Conservation (phyloP, 2,329 filamentous ascomycete genomes). For the Ophiostoma himal-ulmi region DNA sequence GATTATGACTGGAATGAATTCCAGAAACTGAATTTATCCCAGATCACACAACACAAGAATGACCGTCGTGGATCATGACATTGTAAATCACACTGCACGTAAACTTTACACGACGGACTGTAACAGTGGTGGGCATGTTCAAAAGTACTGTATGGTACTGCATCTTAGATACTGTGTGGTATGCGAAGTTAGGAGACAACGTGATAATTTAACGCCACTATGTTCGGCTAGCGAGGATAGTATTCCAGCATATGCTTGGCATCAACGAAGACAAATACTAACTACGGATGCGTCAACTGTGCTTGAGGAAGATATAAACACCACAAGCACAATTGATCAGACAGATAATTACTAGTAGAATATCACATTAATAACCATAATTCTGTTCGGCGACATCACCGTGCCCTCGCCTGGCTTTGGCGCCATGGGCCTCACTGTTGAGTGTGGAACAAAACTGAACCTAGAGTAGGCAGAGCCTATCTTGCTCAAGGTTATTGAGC, state of each 20-base stretch:
- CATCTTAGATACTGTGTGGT: not conserved
- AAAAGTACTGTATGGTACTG: not conserved
- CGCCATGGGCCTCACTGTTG: conserved; percentile 39
- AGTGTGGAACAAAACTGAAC: conserved; percentile 12
- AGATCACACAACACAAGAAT: not conserved
- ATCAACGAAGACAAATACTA: not conserved
- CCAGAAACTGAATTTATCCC: not conserved
- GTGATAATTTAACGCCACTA: not conserved
- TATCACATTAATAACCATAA: conserved; percentile 29
- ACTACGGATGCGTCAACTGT: not conserved
- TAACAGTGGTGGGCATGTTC: not conserved
- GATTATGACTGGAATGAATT: not conserved
- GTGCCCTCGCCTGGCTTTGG: conserved; percentile 44
- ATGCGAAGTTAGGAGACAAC: not conserved
- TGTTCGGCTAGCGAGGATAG: not conserved
- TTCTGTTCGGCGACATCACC: conserved; percentile 37
- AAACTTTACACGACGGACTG: not conserved
- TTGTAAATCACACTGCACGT: not conserved
- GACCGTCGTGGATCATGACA: not conserved
- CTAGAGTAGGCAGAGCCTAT: conserved; percentile 21
- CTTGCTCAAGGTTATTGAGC: conserved; percentile 22
- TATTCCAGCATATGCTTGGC: not conserved
- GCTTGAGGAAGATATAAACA: not conserved
- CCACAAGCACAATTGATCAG: not conserved
- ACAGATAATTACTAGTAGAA: not conserved